Evolutionary conservation across 768 basidiomycete genomes (phyloP).

Genomic region (Postia placenta): DNA sequence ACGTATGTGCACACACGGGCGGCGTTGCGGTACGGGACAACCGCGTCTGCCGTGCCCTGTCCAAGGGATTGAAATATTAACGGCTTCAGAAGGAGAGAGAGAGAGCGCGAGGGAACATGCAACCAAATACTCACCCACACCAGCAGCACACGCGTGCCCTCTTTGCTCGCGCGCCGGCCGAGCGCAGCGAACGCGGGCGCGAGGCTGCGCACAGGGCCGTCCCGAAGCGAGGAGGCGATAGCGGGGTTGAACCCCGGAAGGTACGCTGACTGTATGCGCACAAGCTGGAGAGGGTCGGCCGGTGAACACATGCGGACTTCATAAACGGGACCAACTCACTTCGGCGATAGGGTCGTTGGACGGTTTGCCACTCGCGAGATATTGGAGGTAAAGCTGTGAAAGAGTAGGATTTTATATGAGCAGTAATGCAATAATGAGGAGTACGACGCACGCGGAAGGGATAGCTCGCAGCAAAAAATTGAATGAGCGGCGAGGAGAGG

Average conservation of each 20-base stretch:
- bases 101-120: constrained; percentile 7
- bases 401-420: neutral
- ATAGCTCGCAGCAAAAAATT: constrained; percentile 48
- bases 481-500: constrained; percentile 73
- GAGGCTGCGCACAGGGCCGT: constrained; percentile 21
- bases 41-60: constrained; percentile 53
- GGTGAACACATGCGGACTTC: no score
- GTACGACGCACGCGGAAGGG: constrained; percentile 41
- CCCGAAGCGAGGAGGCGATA: constrained; percentile 49
- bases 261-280: constrained; percentile 73
- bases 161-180: constrained; percentile 28
- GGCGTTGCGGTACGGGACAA: constrained; percentile 50
- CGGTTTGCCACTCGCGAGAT: constrained; percentile 24
- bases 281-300: constrained; percentile 32
- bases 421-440: constrained; percentile 23
- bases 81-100: no score
- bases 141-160: constrained; percentile 10
- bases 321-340: no score
- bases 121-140: neutral
- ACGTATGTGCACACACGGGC: constrained; percentile 39
- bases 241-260: constrained; percentile 71
- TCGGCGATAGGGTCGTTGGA: constrained; percentile 28
- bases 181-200: constrained; percentile 27
- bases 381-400: constrained; percentile 27
- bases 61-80: neutral